A percentile compares a stretch with the other conserved stretches of the same genome.
Conservation (phyloP, 345 rosid genomes). For the Rhodamnia argentea region DNA sequence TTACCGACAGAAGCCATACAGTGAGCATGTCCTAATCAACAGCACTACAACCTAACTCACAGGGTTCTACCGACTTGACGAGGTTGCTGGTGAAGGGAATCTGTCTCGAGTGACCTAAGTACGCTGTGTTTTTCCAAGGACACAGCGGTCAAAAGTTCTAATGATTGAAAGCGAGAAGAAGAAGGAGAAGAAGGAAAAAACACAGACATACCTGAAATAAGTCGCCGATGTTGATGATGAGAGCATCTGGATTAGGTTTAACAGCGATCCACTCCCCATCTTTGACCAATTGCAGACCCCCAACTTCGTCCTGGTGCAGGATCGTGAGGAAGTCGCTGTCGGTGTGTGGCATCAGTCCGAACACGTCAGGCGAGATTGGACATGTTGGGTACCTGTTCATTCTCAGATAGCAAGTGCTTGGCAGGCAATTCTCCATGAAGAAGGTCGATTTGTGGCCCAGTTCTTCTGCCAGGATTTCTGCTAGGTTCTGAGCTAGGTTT, state of each 20-base stretch:
- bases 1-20: neutral
- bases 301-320: slow-evolving; percentile 78
- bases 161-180: neutral
- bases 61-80: neutral
- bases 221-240: slow-evolving; percentile 84
- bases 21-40: neutral
- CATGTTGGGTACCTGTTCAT: slow-evolving; percentile 90
- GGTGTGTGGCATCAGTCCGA: slow-evolving; percentile 87
- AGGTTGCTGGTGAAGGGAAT: too few species aligned
- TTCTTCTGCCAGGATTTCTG: slow-evolving; percentile 59
- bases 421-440: slow-evolving; percentile 56
- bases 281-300: slow-evolving; percentile 78
- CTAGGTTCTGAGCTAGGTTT: slow-evolving; percentile 45
- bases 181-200: neutral
- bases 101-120: neutral
- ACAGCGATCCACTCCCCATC: slow-evolving; percentile 80
- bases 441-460: slow-evolving; percentile 37
- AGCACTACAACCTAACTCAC: neutral
- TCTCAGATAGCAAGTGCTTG: slow-evolving; percentile 71
- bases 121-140: neutral
- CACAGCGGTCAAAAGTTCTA: neutral
- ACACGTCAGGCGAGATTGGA: slow-evolving; percentile 33
- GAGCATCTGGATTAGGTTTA: slow-evolving; percentile 73
- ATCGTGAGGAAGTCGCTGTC: slow-evolving; percentile 96
- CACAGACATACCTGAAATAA: slow-evolving; percentile 58